A percentile compares a stretch with the other conserved stretches of the same genome.
These are phyloP conservation scores for Kodamaea laetipori DNA, from an alignment of 805 yeast genomes.

Conservation along the genomic window DNA sequence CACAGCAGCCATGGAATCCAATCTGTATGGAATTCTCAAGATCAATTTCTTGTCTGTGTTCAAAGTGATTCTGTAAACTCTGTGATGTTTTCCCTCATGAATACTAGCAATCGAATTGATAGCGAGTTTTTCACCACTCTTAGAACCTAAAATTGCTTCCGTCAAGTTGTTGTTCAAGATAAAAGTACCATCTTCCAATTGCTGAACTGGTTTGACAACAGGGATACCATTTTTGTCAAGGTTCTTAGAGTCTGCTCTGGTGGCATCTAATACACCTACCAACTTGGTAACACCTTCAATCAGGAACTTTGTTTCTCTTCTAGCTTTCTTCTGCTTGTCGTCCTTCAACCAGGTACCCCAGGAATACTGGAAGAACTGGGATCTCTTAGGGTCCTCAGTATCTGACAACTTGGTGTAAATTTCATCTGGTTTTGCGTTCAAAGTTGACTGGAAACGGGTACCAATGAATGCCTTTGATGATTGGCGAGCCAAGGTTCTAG, in stretches of 20 bases:
- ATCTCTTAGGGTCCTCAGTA: slow-evolving; percentile 66
- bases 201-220: slow-evolving; percentile 23
- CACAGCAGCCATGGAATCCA: slow-evolving; percentile 65
- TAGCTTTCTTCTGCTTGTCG: slow-evolving; percentile 71
- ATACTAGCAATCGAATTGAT: slow-evolving; percentile 77
- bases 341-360: slow-evolving; percentile 96
- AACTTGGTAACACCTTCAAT: slow-evolving; percentile 69
- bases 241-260: slow-evolving; percentile 28
- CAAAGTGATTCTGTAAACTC: slow-evolving; percentile 74
- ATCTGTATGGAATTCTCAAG: slow-evolving; percentile 82
- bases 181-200: slow-evolving; percentile 45
- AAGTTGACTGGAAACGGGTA: slow-evolving; percentile 1
- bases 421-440: slow-evolving; percentile 31
- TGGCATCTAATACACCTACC: slow-evolving; percentile 47
- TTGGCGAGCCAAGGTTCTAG: slow-evolving; percentile 3
- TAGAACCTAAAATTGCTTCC: slow-evolving; percentile 47
- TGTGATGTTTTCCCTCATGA: slow-evolving; percentile 93
- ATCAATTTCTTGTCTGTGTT: slow-evolving; percentile 63
- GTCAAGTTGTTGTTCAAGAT: slow-evolving; percentile 53
- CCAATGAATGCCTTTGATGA: not conserved
- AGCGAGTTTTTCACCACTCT: slow-evolving; percentile 40
- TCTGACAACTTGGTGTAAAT: slow-evolving; percentile 59
- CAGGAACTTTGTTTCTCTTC: slow-evolving; percentile 79
- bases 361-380: slow-evolving; percentile 77
- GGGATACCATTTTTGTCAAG: slow-evolving; percentile 25